phyloP scores from a whole-genome alignment of 1,284 basidiomycete genomes.

The Tilletia setariae region DNA sequence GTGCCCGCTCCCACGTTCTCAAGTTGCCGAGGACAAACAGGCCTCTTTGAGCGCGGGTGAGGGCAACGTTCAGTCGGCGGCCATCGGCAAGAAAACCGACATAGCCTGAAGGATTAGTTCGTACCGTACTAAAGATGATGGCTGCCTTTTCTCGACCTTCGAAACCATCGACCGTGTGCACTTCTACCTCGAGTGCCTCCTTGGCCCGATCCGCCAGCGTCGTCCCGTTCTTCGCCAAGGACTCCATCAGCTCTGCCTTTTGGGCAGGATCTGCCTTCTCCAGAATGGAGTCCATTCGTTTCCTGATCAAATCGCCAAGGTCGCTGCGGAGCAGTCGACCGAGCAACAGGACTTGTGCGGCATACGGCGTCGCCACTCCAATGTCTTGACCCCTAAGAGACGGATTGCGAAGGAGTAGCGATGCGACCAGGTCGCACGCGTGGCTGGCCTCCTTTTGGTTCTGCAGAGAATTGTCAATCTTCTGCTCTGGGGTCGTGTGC shows the following conservation, averaged over 20 bases:
- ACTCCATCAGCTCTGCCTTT: not conserved
- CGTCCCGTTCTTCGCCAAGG: slow-evolving; percentile 18
- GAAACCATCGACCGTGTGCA: slow-evolving; percentile 88
- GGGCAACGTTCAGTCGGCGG: slow-evolving; percentile 91
- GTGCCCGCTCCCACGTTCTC: slow-evolving; percentile 65
- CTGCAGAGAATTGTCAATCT: slow-evolving; percentile 39
- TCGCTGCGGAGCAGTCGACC: slow-evolving; percentile 4
- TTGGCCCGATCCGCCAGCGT: slow-evolving; percentile 23
- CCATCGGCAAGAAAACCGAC: slow-evolving; percentile 89
- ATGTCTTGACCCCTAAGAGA: slow-evolving; percentile 40
- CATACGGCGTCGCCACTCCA: slow-evolving; percentile 50
- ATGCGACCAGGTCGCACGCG: slow-evolving; percentile 50
- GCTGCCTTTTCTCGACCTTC: slow-evolving; percentile 96
- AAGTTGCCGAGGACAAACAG: slow-evolving; percentile 82
- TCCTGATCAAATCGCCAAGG: slow-evolving; percentile 1
- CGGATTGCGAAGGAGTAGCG: slow-evolving; percentile 38
- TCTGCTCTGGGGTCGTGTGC: slow-evolving; percentile 34
- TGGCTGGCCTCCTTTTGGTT: slow-evolving; percentile 40
- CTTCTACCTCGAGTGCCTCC: slow-evolving; percentile 65
- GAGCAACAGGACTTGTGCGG: slow-evolving; percentile 42
- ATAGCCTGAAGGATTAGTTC: slow-evolving; percentile 68
- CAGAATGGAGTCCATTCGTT: not conserved
- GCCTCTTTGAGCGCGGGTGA: slow-evolving; percentile 87
- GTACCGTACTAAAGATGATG: slow-evolving; percentile 86
- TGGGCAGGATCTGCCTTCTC: not conserved